Base-by-base conservation (phyloP, 169 alveolate genomes). In the Cryptosporidium felis region DNA sequence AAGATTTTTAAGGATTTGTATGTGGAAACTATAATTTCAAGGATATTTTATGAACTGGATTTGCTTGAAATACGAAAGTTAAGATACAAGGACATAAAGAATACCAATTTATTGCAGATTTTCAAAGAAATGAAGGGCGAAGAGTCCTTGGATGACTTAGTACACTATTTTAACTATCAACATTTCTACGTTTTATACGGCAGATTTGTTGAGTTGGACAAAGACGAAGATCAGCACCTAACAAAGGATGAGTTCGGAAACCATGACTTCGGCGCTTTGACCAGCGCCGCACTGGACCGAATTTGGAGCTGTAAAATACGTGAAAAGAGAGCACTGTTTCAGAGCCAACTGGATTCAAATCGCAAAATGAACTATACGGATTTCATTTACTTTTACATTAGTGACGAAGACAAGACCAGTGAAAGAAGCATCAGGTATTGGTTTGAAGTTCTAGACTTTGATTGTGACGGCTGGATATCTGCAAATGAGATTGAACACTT, bases 381-480 rank as follows among this genome's bases (percentile, higher is more conserved):
- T 80, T 94, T 94, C 53, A 90, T 93, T 28, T 94, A 94, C 82
- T 93, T 93, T 59, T 90, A 92, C 79, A 81, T 91, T 40, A 81
- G 94, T 45, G 97, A 94, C 59, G 97, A 94, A 80, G 97, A 94
- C 80, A 94, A 94, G 80, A 94, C 97, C 9, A 82, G 92, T 36
- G 63, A 62, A 5, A 66, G 93, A 34, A 88, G 94, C 65, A 85
- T 94, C 18, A 92, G 91, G 61, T 94, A 94, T 82, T 94, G 97
- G 97, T 94, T 92, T 80, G 91, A 90, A 67, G 88, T 94, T 3
- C 66, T 93, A 30, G 97, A 94, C 66, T 89, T 94, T 18, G 96
- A 94, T 82, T 90, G 91, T 46, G 93, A 93, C 80, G 97, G 95
- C n/a, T 58, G 80, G 66, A 79, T 67, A 53, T 85, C 90, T 23